phyloP scores from a whole-genome alignment of 2,329 filamentous ascomycete genomes.

The Teratosphaeria destructans region DNA sequence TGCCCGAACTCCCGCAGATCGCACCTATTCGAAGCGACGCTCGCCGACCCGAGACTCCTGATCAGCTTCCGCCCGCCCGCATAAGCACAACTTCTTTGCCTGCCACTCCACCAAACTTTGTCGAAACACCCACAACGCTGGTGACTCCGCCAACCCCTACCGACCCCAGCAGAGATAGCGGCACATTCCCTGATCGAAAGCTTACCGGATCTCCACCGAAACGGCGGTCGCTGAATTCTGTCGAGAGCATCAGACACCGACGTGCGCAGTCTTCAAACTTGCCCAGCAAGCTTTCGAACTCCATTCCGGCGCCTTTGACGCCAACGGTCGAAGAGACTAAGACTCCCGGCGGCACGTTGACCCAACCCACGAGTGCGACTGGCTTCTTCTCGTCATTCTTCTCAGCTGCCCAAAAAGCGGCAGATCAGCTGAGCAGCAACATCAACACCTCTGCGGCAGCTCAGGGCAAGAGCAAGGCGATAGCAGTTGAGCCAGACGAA shows the following conservation, averaged over 20 bases:
- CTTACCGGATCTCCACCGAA: constrained; percentile 16
- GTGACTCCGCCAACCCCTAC: constrained; percentile 56
- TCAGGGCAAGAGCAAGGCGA: constrained; percentile 38
- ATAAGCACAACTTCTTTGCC: constrained; percentile 30
- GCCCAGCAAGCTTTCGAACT: constrained; percentile 81
- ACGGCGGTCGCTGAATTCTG: constrained; percentile 16
- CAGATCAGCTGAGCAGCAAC: constrained; percentile 61
- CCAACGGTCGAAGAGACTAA: constrained; percentile 65
- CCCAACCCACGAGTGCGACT: constrained; percentile 32
- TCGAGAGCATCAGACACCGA: constrained; percentile 23
- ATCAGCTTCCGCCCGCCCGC: constrained; percentile 8
- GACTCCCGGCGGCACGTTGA: constrained; percentile 45
- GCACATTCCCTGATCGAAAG: constrained; percentile 9
- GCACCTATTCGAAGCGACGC: constrained; percentile 2
- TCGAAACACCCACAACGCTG: constrained; percentile 43
- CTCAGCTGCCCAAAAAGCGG: constrained; percentile 85
- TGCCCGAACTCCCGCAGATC: background rate
- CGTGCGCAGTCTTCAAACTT: constrained; percentile 22
- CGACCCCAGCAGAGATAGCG: constrained; percentile 22
- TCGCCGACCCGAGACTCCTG: constrained; percentile 14
- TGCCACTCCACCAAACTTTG: constrained; percentile 32
- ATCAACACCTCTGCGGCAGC: constrained; percentile 50
- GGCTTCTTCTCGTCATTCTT: constrained; percentile 93
- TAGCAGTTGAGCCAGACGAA: constrained; percentile 5
- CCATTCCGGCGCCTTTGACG: constrained; percentile 60